Base-by-base conservation (phyloP, 768 basidiomycete species). In the Tricholoma sp. region DNA sequence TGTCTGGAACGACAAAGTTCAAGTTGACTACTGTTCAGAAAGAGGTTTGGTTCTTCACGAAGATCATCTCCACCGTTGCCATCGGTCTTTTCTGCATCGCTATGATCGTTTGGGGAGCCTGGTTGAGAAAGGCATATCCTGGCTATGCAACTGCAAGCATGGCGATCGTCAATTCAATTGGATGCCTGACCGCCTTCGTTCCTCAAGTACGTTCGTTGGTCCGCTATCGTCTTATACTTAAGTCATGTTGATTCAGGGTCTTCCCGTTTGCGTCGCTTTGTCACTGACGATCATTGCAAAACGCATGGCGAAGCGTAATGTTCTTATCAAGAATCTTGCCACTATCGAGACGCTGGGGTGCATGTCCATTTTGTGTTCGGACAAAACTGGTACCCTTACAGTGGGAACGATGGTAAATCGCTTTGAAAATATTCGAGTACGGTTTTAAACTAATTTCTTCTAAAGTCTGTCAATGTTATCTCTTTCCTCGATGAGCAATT, bases 341-440 rank as follows among this genome's bases (percentile, higher is more conserved):
- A 82, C 77, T 1, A 78, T 83, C 51, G 81, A 83, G 59, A 79
- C 80, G 0, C 71, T 83, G 2, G 81, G 81, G 0, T 70, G 72
- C 17, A 79, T 83, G 58, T 75, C 77, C 15, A 75, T 81, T 34
- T 55, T 84, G 18, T 80, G 80, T 62, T 78, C 79, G 5, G 83
- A 84, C 67, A 84, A 83, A 57, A 77, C 77, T 1, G 79, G 80
- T n/a, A 81, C 78, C 10, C 65, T 82, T 33, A 82, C 78, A 1
- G 65, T 76, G 45, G 78, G 76, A 24, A 71, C 71, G 59, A 83
- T 83, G 82, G 73, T 49, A 3, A 49, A 31, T 11, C 54, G 57
- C 8, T n/a, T 17, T 17, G 2, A 1, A 32, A 42, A 10, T 9
- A 3, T 11, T 42, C 17, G 18, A 9, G 3, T n/a, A 17, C 9